Conservation (phyloP, 2,329 filamentous ascomycete genomes). For the Phaeoacremonium minimum region DNA sequence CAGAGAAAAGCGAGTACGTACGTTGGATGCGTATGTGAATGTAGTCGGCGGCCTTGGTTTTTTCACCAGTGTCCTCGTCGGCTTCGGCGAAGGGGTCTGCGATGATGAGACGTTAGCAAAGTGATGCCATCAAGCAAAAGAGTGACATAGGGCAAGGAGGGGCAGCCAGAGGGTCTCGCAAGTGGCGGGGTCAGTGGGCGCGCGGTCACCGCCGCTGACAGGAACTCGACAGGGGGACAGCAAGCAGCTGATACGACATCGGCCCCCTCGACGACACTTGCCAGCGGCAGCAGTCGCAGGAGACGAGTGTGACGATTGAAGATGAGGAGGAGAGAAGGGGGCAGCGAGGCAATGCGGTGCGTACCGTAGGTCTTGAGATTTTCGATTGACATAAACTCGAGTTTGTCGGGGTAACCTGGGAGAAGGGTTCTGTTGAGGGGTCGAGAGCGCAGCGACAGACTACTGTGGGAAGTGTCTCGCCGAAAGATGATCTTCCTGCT, state of each 20-base stretch:
- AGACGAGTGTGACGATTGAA: no score
- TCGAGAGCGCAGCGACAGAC: slow-evolving; percentile 45
- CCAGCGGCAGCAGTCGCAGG: no score
- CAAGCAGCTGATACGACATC: no score
- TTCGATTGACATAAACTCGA: slow-evolving; percentile 98
- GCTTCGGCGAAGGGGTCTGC: slow-evolving; percentile 99
- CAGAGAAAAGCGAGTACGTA: slow-evolving; percentile 52
- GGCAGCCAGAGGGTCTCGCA: no score
- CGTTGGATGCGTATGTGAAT: slow-evolving; percentile 99
- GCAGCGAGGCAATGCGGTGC: slow-evolving; percentile 37
- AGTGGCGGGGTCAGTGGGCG: not conserved
- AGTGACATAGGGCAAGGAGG: no score
- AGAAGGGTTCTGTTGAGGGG: slow-evolving; percentile 43
- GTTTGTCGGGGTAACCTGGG: slow-evolving; percentile 58
- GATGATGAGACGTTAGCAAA: slow-evolving; percentile 18
- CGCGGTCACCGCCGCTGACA: not conserved
- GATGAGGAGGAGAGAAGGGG: no score
- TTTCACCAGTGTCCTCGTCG: slow-evolving; percentile 97
- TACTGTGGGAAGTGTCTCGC: slow-evolving; percentile 44
- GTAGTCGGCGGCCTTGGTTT: slow-evolving; percentile 93
- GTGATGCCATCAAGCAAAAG: slow-evolving; percentile 2
- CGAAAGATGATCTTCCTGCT: no score
- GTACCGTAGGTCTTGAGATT: slow-evolving; percentile 94
- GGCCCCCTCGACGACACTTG: no score
- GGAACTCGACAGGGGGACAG: slow-evolving; percentile 2